Percentiles rank a stretch among this genome's conserved stretches.
Conservation (phyloP, 2,329 filamentous ascomycete genomes). For the Ophiosphaerella herpotricha region DNA sequence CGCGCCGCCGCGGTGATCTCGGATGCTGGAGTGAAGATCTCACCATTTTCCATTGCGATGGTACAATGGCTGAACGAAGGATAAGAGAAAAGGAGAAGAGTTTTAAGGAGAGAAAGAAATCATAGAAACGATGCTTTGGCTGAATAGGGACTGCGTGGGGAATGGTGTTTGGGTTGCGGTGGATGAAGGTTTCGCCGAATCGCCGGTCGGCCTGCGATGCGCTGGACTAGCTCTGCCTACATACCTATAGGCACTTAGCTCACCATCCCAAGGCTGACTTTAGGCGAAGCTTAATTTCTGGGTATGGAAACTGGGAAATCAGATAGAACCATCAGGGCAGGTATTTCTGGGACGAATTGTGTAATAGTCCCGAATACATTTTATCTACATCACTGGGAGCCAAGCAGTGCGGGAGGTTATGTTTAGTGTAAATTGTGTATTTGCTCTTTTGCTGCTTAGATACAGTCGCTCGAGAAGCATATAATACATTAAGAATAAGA, state of each 20-base stretch:
- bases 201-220: no score
- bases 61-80: background rate
- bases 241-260: no score
- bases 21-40: slow-evolving; percentile 43
- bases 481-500: slow-evolving; percentile 52
- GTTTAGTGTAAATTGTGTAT: slow-evolving; percentile 23
- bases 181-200: slow-evolving; percentile 22
- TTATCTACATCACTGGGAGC: background rate
- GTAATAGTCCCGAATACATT: background rate
- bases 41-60: slow-evolving; percentile 43
- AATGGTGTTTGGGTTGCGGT: slow-evolving; percentile 14
- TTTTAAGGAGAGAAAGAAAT: slow-evolving; percentile 19
- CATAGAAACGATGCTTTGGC: slow-evolving; percentile 14
- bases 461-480: slow-evolving; percentile 36
- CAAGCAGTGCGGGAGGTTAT: background rate
- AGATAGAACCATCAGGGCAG: no score
- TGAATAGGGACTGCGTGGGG: background rate
- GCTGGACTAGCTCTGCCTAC: no score
- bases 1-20: slow-evolving; percentile 37
- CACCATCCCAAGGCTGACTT: no score
- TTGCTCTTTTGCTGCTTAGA: slow-evolving; percentile 38
- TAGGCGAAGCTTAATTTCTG: no score
- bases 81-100: background rate
- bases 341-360: background rate
- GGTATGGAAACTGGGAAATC: no score